Base-by-base conservation (phyloP, 495 filamentous ascomycete species). In the Articulospora tetracladia region DNA sequence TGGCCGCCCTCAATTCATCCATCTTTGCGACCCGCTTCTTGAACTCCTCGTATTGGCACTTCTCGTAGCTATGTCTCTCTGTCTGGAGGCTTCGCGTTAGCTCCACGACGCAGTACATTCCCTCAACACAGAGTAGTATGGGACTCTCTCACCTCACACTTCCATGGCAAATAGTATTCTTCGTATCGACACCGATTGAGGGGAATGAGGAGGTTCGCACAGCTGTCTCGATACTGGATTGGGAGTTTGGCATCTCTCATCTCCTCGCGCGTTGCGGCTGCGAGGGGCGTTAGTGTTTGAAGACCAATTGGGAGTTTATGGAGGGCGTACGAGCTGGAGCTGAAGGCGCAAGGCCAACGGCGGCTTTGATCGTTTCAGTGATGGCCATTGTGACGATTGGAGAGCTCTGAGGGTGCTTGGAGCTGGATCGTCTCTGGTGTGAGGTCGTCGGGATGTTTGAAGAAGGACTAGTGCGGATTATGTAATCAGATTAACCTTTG, bases 1-100 rank as follows among this genome's bases (percentile, higher is more conserved):
- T 98, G 34, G 88, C 86, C 50, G 82, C 92, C 66, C 92, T 83
- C 59, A 98, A 77, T 79, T 98, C 94, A 68, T 97, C 85, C 95
- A 98, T 98, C 86, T 95, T 97, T 59, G 89, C 89, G 58, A 98
- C 94, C 30, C 94, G 88, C 82, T 92, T 92, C 86, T 96, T 96
- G 82, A 98, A 98, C 71, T 97, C 94, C 41, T 87, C 88, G 78
- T 98, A 98, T 69, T 98, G 94, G 85, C 94, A 98, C 73, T 97
- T 98, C 70, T 98, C 94, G 78, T 98, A 98, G 68, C 83, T 86
- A 75, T 98, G 94, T 80, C 94, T 81, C 80, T 98, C 94, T 70
- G 89, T 83, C 94, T 97, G 67, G 55, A 41, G 13, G 7, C 15
- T 19, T 44, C 39, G 11, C 8, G 15, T 44, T 44, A 44, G 39